phyloP scores from a whole-genome alignment of 2,329 filamentous ascomycete species.

The Chaetomiaceae sp. region DNA sequence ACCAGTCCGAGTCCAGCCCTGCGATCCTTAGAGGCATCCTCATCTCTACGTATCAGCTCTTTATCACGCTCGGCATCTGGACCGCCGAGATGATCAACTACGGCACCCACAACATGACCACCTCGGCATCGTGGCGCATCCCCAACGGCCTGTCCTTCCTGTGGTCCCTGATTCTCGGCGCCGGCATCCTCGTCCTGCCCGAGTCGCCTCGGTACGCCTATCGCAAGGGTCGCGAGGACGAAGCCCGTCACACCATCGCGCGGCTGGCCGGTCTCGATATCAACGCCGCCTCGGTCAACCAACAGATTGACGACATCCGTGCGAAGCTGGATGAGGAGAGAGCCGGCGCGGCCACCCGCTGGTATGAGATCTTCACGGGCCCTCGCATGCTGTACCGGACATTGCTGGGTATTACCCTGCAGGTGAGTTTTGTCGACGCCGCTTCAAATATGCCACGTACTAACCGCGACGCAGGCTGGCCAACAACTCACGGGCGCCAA shows the following conservation, averaged over 20 bases:
- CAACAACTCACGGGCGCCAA: conserved; percentile 54
- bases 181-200: conserved; percentile 52
- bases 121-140: conserved; percentile 56
- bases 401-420: conserved; percentile 57
- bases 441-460: conserved; percentile 37
- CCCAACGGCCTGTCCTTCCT: conserved; percentile 54
- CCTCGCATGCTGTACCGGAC: conserved; percentile 60
- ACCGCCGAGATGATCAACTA: conserved; percentile 57
- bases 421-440: conserved; percentile 61
- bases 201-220: conserved; percentile 55
- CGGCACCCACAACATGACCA: conserved; percentile 53
- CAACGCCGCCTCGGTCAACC: conserved; percentile 43
- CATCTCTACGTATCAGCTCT: conserved; percentile 64
- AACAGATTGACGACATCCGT: conserved; percentile 51
- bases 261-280: conserved; percentile 43
- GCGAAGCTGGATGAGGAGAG: conserved; percentile 48
- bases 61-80: conserved; percentile 68
- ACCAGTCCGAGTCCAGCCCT: conserved; percentile 66
- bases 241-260: conserved; percentile 45
- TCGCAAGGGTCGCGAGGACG: conserved; percentile 42
- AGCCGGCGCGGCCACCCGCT: conserved; percentile 41
- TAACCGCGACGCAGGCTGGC: conserved; percentile 48
- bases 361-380: conserved; percentile 55
- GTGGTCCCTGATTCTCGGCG: conserved; percentile 50
- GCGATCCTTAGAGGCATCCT: conserved; percentile 62